phyloP scores from a whole-genome alignment of 768 basidiomycete genomes.

The Cystofilobasidium ferigula region DNA sequence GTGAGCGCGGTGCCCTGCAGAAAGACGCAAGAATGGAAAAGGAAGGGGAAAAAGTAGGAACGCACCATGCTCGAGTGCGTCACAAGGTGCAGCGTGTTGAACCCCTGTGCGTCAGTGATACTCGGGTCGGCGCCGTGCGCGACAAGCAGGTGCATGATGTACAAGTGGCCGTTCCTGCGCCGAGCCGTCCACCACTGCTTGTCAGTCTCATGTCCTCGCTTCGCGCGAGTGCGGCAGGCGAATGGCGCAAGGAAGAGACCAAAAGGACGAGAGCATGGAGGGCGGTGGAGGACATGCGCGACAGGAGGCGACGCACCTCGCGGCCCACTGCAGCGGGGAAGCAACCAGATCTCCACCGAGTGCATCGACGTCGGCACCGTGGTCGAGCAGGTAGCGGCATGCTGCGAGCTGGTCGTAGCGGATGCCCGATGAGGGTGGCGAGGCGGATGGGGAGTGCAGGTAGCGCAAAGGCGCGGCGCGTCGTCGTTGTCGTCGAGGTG shows the following conservation, averaged over 20 bases:
- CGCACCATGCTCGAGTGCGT: constrained; percentile 37
- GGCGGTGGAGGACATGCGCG: no score
- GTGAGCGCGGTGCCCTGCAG: no score
- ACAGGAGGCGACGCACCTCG: constrained; percentile 47
- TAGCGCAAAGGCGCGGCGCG: no score
- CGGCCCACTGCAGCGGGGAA: constrained; percentile 96
- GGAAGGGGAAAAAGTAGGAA: background rate
- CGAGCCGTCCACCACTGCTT: background rate
- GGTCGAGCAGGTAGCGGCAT: constrained; percentile 75
- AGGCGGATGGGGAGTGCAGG: no score
- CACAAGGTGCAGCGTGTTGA: constrained; percentile 88
- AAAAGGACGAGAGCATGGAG: background rate
- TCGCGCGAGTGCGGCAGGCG: no score
- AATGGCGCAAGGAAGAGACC: background rate
- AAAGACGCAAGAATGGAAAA: background rate
- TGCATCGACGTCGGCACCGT: constrained; percentile 90
- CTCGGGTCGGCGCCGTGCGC: constrained; percentile 84
- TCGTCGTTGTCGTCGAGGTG: constrained; percentile 59
- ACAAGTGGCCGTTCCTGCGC: constrained; percentile 77
- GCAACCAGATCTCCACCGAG: constrained; percentile 86
- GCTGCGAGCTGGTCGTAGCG: constrained; percentile 51
- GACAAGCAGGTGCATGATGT: constrained; percentile 84
- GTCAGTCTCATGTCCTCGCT: background rate
- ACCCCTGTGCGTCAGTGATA: constrained; percentile 82
- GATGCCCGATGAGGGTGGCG: background rate